phyloP scores from a whole-genome alignment of 306 rosid genomes.

The Vigna nakashimae region DNA sequence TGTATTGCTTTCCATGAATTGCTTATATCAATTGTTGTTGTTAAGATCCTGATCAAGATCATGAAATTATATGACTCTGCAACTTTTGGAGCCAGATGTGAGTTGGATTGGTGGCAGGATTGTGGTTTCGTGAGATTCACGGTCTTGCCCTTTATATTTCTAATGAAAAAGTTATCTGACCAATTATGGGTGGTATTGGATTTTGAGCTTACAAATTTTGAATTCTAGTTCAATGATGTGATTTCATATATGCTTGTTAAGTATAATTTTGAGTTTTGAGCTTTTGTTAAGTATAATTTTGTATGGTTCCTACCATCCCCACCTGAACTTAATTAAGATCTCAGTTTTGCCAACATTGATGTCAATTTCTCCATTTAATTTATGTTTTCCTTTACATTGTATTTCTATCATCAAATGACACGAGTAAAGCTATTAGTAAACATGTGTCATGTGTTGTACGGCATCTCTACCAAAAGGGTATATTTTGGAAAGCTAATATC shows the following conservation, averaged over 20 bases:
- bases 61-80: background rate
- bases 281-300: background rate
- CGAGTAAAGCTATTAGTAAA: background rate
- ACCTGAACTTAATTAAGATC: background rate
- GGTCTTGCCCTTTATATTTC: background rate
- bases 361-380: constrained; percentile 11
- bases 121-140: background rate
- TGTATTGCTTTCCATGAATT: constrained; percentile 7
- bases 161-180: background rate
- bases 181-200: background rate
- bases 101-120: background rate
- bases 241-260: background rate
- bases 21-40: background rate
- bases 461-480: constrained; percentile 1
- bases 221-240: background rate
- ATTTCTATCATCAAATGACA: constrained; percentile 14
- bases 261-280: background rate
- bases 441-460: constrained; percentile 16
- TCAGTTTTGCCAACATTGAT: background rate
- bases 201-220: background rate
- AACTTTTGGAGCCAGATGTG: background rate
- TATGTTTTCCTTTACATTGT: constrained; percentile 1
- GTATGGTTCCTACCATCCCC: background rate
- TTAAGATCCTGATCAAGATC: background rate
- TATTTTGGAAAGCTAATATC: constrained; percentile 5